Evolutionary conservation across 73 alveolate species (phyloP).

Genomic region (Durusdinium trenchii): DNA sequence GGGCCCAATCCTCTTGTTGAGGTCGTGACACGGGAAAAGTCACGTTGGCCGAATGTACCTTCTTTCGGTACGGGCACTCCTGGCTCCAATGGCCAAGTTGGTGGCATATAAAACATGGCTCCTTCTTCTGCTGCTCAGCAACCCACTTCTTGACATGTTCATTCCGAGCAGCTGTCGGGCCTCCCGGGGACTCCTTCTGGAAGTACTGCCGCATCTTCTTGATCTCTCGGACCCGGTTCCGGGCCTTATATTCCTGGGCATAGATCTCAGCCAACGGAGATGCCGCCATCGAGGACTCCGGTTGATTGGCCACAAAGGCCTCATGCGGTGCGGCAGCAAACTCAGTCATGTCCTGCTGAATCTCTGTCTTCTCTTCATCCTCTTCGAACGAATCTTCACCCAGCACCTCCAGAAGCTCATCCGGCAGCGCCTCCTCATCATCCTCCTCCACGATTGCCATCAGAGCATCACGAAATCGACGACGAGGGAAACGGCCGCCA

Average conservation of each 20-base stretch:
- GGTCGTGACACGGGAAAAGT: not conserved
- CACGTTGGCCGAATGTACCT: not conserved
- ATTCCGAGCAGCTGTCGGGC: no score
- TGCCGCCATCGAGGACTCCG: not conserved
- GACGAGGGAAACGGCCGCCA: no score
- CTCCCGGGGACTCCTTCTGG: no score
- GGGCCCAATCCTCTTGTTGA: not conserved
- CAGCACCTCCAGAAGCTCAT: not conserved
- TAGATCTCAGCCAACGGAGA: not conserved
- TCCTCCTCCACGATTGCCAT: not conserved
- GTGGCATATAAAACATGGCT: no score
- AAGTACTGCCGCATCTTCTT: no score
- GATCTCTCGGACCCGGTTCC: not conserved
- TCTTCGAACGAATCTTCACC: not conserved
- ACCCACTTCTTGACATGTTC: no score
- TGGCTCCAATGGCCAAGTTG: no score
- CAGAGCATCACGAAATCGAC: no score
- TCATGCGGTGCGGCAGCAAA: no score
- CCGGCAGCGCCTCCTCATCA: not conserved
- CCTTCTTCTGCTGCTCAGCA: no score
- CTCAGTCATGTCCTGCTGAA: not conserved
- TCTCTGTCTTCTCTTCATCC: not conserved
- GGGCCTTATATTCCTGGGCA: no score
- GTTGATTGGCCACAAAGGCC: no score
- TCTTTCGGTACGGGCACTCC: not conserved